A percentile compares a stretch with the other conserved stretches of the same genome.
phyloP scores from a whole-genome alignment of 2,329 filamentous ascomycete genomes.

The Fusarium tanahbumbuense region DNA sequence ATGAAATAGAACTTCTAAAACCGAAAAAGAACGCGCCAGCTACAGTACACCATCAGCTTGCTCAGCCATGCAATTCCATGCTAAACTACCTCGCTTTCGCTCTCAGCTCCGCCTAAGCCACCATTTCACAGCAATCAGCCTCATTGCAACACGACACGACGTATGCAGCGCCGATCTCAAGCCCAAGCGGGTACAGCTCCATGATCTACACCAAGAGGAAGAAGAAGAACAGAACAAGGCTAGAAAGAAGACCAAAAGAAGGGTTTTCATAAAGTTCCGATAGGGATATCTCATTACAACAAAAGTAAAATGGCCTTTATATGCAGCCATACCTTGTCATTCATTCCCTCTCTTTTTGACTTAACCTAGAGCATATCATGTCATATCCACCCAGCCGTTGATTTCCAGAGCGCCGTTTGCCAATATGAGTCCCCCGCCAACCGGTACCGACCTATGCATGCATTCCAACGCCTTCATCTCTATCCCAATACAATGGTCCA shows the following conservation, averaged over 20 bases:
- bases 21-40: background rate
- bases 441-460: constrained; percentile 24
- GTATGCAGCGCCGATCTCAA: constrained; percentile 29
- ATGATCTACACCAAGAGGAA: background rate
- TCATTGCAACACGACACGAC: constrained; percentile 16
- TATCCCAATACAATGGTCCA: background rate
- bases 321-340: constrained; percentile 27
- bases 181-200: constrained; percentile 4
- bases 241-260: background rate
- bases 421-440: constrained; percentile 31
- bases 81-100: background rate
- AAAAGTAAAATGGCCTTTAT: constrained; percentile 22
- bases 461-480: constrained; percentile 31
- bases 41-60: background rate
- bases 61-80: constrained; percentile 12
- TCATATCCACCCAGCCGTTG: constrained; percentile 28
- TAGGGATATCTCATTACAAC: constrained; percentile 37
- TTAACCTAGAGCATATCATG: background rate
- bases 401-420: constrained; percentile 36
- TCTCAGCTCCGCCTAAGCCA: constrained; percentile 19
- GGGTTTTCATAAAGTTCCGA: constrained; percentile 21
- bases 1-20: background rate
- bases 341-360: constrained; percentile 19
- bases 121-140: constrained; percentile 21
- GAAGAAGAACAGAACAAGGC: background rate